phyloP scores from a whole-genome alignment of 805 yeast species.

The Barnettozyma botsteinii region DNA sequence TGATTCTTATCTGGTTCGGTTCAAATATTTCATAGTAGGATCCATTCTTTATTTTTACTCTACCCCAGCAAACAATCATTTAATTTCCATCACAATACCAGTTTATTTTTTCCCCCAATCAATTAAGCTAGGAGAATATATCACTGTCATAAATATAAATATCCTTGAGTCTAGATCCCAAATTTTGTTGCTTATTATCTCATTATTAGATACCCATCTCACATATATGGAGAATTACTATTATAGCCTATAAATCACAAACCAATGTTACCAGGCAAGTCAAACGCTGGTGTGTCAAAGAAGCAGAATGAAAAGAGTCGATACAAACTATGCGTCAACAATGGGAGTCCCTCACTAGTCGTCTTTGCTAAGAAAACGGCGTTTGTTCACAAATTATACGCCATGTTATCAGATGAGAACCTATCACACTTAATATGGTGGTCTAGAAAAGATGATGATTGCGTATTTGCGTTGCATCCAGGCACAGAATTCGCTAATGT shows the following conservation, averaged over 20 bases:
- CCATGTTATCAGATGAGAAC: slow-evolving; percentile 53
- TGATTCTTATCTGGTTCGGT: too few relatives aligned
- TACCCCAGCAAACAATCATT: too few relatives aligned
- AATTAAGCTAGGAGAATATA: too few relatives aligned
- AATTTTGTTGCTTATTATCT: background rate
- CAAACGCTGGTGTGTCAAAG: background rate
- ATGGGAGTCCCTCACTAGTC: background rate
- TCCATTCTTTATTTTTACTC: too few relatives aligned
- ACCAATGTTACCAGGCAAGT: background rate
- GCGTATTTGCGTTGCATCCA: slow-evolving; percentile 60
- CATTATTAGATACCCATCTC: too few relatives aligned
- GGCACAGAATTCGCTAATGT: slow-evolving; percentile 56
- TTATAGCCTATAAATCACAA: too few relatives aligned
- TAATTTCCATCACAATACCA: too few relatives aligned
- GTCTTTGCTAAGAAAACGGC: slow-evolving; percentile 32
- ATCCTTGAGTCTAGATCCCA: too few relatives aligned
- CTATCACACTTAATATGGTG: slow-evolving; percentile 58
- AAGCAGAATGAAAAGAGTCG: background rate
- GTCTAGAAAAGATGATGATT: slow-evolving; percentile 39
- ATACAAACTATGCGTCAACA: background rate
- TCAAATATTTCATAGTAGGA: too few relatives aligned
- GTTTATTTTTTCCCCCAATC: too few relatives aligned
- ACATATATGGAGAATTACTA: too few relatives aligned
- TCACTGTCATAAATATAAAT: too few relatives aligned
- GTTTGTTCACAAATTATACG: slow-evolving; percentile 58